Conservation (phyloP, 169 alveolate genomes). For the Plasmodium berghei region DNA sequence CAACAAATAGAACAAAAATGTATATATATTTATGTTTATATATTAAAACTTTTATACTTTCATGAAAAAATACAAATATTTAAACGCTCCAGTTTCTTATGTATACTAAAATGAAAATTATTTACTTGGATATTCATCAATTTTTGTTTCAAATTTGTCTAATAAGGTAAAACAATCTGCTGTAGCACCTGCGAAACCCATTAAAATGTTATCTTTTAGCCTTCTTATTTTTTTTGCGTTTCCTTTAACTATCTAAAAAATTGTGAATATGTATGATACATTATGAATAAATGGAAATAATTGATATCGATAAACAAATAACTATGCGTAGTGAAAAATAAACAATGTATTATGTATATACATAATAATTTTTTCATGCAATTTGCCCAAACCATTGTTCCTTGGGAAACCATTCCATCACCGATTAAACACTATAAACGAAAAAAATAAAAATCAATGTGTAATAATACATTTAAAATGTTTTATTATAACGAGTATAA, state of each 20-base stretch:
- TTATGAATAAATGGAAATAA: background rate
- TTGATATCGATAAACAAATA: constrained; percentile 10
- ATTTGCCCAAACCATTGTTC: constrained; percentile 76
- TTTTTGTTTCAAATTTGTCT: constrained; percentile 85
- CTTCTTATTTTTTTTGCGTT: constrained; percentile 83
- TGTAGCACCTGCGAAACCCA: constrained; percentile 91
- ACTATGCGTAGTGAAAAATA: too few species aligned
- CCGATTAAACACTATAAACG: constrained; percentile 82
- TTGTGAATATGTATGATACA: background rate
- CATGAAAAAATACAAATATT: background rate
- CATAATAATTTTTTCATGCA: too few species aligned
- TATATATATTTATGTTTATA: constrained; percentile 5
- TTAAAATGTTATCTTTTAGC: constrained; percentile 77
- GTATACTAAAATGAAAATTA: background rate
- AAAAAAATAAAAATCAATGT: constrained; percentile 1
- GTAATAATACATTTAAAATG: constrained; percentile 10
- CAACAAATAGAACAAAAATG: background rate
- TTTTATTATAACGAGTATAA: constrained; percentile 5
- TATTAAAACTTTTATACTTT: background rate
- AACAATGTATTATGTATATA: too few species aligned
- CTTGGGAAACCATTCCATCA: constrained; percentile 86
- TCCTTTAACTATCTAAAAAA: constrained; percentile 80
- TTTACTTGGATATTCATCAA: constrained; percentile 88
- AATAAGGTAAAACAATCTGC: constrained; percentile 88
- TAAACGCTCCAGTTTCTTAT: constrained; percentile 1